phyloP scores from a whole-genome alignment of 2,329 filamentous ascomycete species.

The Pseudogymnoascus verrucosus region DNA sequence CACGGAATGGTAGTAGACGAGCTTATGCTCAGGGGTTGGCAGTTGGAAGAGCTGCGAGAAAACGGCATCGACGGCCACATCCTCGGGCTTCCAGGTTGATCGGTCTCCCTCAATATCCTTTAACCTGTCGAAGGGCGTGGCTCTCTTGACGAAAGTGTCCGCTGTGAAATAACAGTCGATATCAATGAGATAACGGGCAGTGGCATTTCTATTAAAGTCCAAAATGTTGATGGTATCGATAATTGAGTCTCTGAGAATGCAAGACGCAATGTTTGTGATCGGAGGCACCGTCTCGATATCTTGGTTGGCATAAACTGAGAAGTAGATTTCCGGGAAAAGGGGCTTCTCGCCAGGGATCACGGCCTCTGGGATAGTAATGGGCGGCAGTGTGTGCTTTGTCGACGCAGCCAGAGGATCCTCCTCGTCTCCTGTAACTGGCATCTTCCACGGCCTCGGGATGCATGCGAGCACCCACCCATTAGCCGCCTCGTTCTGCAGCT shows the following conservation, averaged over 20 bases:
- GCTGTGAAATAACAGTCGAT: slow-evolving; percentile 90
- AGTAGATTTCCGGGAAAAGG: slow-evolving; percentile 86
- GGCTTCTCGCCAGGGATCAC: slow-evolving; percentile 67
- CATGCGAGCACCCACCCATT: slow-evolving; percentile 68
- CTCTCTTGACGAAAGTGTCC: slow-evolving; percentile 85
- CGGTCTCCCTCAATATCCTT: slow-evolving; percentile 56
- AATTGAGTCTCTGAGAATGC: slow-evolving; percentile 75
- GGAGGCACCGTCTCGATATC: slow-evolving; percentile 84
- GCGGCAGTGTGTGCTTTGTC: slow-evolving; percentile 68
- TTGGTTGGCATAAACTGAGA: slow-evolving; percentile 84
- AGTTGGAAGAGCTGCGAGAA: slow-evolving; percentile 92
- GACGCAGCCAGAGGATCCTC: slow-evolving; percentile 51
- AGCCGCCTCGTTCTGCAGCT: slow-evolving; percentile 69
- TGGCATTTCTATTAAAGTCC: slow-evolving; percentile 82
- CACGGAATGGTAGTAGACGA: slow-evolving; percentile 93
- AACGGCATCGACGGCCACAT: slow-evolving; percentile 93
- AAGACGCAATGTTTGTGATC: slow-evolving; percentile 66
- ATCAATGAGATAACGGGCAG: slow-evolving; percentile 85
- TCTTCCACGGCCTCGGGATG: slow-evolving; percentile 60
- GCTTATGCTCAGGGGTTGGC: slow-evolving; percentile 79
- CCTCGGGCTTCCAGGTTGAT: slow-evolving; percentile 93
- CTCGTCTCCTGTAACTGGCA: slow-evolving; percentile 49
- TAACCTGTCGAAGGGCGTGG: slow-evolving; percentile 85
- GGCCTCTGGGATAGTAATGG: slow-evolving; percentile 65
- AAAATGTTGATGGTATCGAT: slow-evolving; percentile 91